These are phyloP conservation scores for Fraxinus platypoda DNA, from an alignment of 305 asterid species.

Conservation along the genomic window DNA sequence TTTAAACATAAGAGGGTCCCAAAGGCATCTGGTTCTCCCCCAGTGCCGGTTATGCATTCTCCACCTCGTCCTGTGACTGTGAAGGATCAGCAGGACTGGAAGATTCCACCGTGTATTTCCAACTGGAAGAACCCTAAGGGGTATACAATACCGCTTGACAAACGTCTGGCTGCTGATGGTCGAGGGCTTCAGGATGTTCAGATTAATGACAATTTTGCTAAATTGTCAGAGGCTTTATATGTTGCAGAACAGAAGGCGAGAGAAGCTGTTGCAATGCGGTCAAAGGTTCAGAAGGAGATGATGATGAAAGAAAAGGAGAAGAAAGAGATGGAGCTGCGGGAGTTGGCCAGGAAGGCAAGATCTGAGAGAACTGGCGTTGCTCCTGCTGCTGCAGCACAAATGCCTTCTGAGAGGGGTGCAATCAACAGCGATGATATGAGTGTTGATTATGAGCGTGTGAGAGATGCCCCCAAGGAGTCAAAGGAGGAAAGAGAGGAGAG, in stretches of 20 bases:
- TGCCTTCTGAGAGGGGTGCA: constrained; percentile 61
- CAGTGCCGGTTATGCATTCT: constrained; percentile 91
- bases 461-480: constrained; percentile 57
- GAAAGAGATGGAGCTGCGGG: constrained; percentile 74
- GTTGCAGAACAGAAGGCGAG: constrained; percentile 91
- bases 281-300: constrained; percentile 92
- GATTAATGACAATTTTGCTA: constrained; percentile 84
- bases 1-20: constrained; percentile 93
- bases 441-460: constrained; percentile 53
- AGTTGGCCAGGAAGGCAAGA: constrained; percentile 84
- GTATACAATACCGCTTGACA: constrained; percentile 87
- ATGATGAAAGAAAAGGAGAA: constrained; percentile 86
- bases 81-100: constrained; percentile 94
- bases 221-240: constrained; percentile 71
- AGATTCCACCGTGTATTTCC: constrained; percentile 91
- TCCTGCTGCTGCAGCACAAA: constrained; percentile 41
- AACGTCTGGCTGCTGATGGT: constrained; percentile 95
- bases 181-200: constrained; percentile 93
- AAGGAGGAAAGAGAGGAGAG: constrained; percentile 62
- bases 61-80: constrained; percentile 92
- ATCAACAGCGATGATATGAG: constrained; percentile 43
- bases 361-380: constrained; percentile 72
- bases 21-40: constrained; percentile 89
- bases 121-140: constrained; percentile 97
- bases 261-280: constrained; percentile 90